These are phyloP conservation scores for Capsicum rhomboideum DNA, from an alignment of 257 asterid species.

Conservation along the genomic window DNA sequence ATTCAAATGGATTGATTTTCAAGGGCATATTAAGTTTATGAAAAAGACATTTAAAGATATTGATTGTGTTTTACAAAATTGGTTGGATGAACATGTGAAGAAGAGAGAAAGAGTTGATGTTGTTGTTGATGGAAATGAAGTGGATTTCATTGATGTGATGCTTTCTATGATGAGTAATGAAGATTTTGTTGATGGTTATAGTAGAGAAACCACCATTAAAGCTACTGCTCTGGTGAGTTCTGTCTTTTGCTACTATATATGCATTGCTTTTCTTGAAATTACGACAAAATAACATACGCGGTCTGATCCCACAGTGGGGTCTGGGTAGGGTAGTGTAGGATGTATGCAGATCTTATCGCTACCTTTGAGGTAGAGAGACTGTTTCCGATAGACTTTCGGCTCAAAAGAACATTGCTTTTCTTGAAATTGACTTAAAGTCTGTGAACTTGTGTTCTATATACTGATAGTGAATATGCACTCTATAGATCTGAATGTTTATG, in stretches of 20 bases:
- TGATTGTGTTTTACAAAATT: neutral
- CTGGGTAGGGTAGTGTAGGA: no score
- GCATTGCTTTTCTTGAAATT: no score
- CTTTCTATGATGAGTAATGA: neutral
- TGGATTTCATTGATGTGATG: slow-evolving; percentile 10
- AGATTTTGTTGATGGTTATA: neutral
- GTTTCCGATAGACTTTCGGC: no score
- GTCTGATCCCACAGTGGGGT: no score
- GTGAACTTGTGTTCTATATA: no score
- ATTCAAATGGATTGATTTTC: slow-evolving; percentile 10
- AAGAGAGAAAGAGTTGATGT: neutral
- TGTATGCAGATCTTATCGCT: no score
- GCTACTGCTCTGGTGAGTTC: neutral
- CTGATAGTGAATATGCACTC: no score
- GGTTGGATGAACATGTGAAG: slow-evolving; percentile 8
- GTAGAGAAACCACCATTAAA: slow-evolving; percentile 1
- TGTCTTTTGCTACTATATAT: neutral
- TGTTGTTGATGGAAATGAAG: neutral
- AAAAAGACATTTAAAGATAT: neutral
- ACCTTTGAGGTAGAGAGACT: no score
- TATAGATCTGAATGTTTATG: no score
- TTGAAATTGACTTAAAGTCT: no score
- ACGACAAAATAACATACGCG: no score
- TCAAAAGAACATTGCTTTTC: no score
- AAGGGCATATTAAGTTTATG: slow-evolving; percentile 2